phyloP scores from a whole-genome alignment of 2,329 filamentous ascomycete genomes.

The Helotiales sp. region DNA sequence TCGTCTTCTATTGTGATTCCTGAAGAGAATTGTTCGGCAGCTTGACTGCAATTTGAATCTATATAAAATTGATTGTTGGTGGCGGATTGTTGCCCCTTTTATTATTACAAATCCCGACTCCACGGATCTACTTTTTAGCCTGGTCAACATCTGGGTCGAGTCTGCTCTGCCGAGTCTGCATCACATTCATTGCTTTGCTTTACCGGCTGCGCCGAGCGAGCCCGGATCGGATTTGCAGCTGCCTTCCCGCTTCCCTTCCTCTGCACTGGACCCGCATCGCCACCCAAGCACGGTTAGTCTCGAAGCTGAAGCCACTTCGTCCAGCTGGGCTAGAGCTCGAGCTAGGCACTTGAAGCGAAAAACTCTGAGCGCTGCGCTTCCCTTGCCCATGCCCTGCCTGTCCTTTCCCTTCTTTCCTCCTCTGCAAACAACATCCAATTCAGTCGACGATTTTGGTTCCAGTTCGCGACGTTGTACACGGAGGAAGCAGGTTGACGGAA shows the following conservation, averaged over 20 bases:
- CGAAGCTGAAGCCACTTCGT: not conserved
- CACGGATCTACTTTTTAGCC: not conserved
- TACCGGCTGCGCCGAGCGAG: not conserved
- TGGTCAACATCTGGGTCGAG: not conserved
- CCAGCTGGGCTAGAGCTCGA: not conserved
- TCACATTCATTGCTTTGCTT: not conserved
- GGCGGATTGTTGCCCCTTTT: not conserved
- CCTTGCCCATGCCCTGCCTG: not conserved
- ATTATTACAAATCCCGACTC: conserved; percentile 4
- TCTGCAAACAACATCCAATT: conserved; percentile 19
- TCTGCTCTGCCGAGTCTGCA: not conserved
- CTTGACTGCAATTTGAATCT: not conserved
- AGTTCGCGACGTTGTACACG: conserved; percentile 39
- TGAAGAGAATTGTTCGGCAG: not conserved
- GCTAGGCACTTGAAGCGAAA: conserved; percentile 6
- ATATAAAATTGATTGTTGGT: not conserved
- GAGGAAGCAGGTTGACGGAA: conserved; percentile 42
- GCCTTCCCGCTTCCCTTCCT: no score
- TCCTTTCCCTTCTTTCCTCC: not conserved
- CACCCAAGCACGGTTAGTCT: conserved; percentile 3
- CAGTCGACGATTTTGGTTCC: conserved; percentile 33
- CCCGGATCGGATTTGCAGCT: conserved; percentile 2
- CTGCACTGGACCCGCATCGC: not conserved
- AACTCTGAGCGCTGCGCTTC: conserved; percentile 2
- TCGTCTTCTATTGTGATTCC: no score